phyloP scores from a whole-genome alignment of 495 filamentous ascomycete species.

The Penicillium roqueforti region DNA sequence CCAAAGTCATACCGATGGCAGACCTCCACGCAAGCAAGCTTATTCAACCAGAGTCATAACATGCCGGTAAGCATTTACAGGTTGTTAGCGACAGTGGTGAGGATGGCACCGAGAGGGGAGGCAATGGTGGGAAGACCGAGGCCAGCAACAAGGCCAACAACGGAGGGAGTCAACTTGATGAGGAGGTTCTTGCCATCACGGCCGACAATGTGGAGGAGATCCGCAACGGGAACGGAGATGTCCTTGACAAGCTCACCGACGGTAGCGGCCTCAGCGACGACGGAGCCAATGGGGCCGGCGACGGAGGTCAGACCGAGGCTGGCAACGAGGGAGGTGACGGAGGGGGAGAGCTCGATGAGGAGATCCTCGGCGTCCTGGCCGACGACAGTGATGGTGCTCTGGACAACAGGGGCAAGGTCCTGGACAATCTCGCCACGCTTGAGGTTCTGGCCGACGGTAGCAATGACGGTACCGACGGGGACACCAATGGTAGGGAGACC shows the following conservation, averaged over 20 bases:
- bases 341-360: constrained; percentile 33
- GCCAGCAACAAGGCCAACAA: constrained; percentile 32
- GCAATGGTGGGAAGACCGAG: constrained; percentile 36
- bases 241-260: constrained; percentile 39
- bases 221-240: constrained; percentile 26
- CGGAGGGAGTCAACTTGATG: constrained; percentile 32
- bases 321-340: constrained; percentile 28
- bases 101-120: constrained; percentile 30
- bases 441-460: constrained; percentile 21
- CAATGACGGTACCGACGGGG: constrained; percentile 17
- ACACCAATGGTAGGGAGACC: constrained; percentile 16
- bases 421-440: constrained; percentile 32
- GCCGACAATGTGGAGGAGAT: constrained; percentile 33
- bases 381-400: constrained; percentile 29
- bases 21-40: constrained; percentile 10
- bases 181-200: constrained; percentile 34
- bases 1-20: background rate
- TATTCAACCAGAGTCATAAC: background rate
- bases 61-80: constrained; percentile 22
- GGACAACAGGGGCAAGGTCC: constrained; percentile 31
- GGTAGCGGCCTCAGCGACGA: constrained; percentile 29
- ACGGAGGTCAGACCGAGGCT: constrained; percentile 31
- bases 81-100: constrained; percentile 35
- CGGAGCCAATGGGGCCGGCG: constrained; percentile 25
- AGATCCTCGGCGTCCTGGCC: constrained; percentile 32